Evolutionary conservation across 2,329 filamentous ascomycete species (phyloP), one percentile per base, ranked within the genome.

Genomic region (Beauveria bassiana): DNA sequence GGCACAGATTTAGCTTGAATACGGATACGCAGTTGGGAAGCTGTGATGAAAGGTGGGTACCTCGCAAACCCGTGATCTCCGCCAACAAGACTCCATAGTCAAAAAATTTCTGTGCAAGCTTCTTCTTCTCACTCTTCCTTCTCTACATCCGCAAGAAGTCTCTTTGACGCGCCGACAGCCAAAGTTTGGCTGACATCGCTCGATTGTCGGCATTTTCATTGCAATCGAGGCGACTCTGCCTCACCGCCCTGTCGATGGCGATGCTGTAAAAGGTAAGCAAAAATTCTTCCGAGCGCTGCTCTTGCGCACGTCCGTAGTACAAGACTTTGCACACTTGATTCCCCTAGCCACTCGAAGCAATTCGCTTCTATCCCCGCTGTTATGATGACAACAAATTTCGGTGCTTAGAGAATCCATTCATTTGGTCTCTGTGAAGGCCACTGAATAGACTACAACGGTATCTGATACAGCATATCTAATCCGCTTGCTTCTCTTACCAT

Each of bases 361-460:
- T 16, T 56, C 12, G 34, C 57, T 43, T 54, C 45, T 63, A 63
- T 66, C 66, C 64, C 63, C 60, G 66, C 72, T 77, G 69, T 70
- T 59, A 72, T 87, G 86, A 88, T 88, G 86, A 88, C 81, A 82
- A 75, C 75, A 74, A 70, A 72, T 69, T 61, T 67, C 69, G 74
- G 80, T 79, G 79, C 83, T 77, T 79, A 86, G 82, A 83, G 81
- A 78, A 74, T 68, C 77, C 78, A 78, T 81, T 81, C 79, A 80
- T 74, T 80, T 78, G 76, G 79, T 78, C 83, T 84, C 82, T 66
- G 76, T 88, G 86, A 81, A 77, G 76, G 83, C 78, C 81, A 79
- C 79, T 82, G 71, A 74, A 75, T 85, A 89, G 90, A 95, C 90
- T 95, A 95, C 90, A 93, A 95, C 90, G 90, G 90, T 95, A 95